These are phyloP conservation scores for Terfezia boudieri DNA, from an alignment of 495 filamentous ascomycete species.

Conservation along the genomic window DNA sequence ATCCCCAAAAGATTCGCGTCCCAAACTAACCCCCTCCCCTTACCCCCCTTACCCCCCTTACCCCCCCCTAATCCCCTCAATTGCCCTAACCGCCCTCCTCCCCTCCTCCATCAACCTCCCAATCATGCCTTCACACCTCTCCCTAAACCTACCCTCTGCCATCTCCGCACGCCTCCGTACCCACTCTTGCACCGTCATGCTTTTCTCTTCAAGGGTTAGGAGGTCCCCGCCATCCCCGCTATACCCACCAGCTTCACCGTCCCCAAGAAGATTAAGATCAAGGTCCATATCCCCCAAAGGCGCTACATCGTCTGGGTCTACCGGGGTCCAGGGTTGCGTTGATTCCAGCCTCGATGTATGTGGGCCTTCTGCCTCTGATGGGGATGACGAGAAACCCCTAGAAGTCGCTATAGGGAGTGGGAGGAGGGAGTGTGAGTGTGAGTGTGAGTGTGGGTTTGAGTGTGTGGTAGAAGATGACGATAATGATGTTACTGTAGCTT, in stretches of 20 bases:
- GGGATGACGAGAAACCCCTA: too few relatives aligned
- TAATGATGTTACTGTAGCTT: slow-evolving; percentile 5
- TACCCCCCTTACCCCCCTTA: background rate
- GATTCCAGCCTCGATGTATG: background rate
- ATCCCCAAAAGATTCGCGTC: too few relatives aligned
- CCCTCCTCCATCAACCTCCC: slow-evolving; percentile 64
- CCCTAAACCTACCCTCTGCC: slow-evolving; percentile 54
- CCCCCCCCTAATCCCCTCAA: slow-evolving; percentile 42
- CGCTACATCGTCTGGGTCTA: background rate
- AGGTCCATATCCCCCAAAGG: slow-evolving; percentile 45
- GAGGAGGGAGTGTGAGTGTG: slow-evolving; percentile 4
- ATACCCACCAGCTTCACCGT: slow-evolving; percentile 25
- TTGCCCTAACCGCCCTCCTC: slow-evolving; percentile 42
- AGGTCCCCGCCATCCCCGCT: slow-evolving; percentile 32
- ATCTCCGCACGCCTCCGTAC: slow-evolving; percentile 54
- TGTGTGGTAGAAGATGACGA: background rate
- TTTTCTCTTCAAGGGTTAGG: slow-evolving; percentile 47
- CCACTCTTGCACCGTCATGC: slow-evolving; percentile 88
- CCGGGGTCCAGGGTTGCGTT: background rate
- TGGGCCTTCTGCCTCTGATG: too few relatives aligned
- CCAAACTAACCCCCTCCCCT: too few relatives aligned
- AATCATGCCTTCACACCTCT: slow-evolving; percentile 63
- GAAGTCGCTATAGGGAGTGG: slow-evolving; percentile 3
- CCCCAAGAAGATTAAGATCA: slow-evolving; percentile 25
- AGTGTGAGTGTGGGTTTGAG: too few relatives aligned